A percentile compares a stretch with the other conserved stretches of the same genome.
phyloP scores from a whole-genome alignment of 2,329 filamentous ascomycete genomes.

The Clarireedia sp. region DNA sequence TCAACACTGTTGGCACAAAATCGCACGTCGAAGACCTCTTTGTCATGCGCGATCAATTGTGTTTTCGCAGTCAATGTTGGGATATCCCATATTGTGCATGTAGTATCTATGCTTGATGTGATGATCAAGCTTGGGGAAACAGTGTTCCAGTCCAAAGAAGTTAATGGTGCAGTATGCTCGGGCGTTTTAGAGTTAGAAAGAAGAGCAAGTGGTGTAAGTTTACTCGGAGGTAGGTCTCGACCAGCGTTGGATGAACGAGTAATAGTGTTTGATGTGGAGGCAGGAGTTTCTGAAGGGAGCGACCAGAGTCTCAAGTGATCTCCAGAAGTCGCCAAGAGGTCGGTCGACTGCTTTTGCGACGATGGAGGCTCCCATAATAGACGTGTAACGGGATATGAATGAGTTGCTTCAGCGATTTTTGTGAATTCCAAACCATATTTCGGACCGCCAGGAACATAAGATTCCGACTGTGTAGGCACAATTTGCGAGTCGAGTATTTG shows the following conservation, averaged over 20 bases:
- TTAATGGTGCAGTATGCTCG: constrained; percentile 93
- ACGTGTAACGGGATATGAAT: constrained; percentile 93
- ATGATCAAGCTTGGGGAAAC: constrained; percentile 96
- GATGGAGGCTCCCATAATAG: constrained; percentile 95
- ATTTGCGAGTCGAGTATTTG: constrained; percentile 93
- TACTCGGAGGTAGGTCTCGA: constrained; percentile 54
- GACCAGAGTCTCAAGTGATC: constrained; percentile 95
- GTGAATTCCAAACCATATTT: constrained; percentile 81
- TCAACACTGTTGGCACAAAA: constrained; percentile 99
- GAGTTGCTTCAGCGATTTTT: constrained; percentile 91
- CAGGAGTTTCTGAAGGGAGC: constrained; percentile 61
- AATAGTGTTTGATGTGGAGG: constrained; percentile 50
- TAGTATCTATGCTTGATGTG: constrained; percentile 97
- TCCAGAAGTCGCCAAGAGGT: constrained; percentile 88
- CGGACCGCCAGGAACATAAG: constrained; percentile 60
- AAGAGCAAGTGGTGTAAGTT: constrained; percentile 85
- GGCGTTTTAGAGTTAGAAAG: constrained; percentile 97
- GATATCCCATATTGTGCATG: constrained; percentile 99
- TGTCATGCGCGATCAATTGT: constrained; percentile 95
- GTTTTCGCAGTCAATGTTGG: constrained; percentile 96
- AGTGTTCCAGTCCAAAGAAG: constrained; percentile 96
- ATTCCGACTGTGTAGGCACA: constrained; percentile 58
- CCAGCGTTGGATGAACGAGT: constrained; percentile 57
- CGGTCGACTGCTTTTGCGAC: constrained; percentile 88
- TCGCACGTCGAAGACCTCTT: constrained; percentile 96